Percentiles rank a stretch among this genome's conserved stretches.
Conservation (phyloP, 495 filamentous ascomycete genomes). For the Hypoxylon subgilvum region DNA sequence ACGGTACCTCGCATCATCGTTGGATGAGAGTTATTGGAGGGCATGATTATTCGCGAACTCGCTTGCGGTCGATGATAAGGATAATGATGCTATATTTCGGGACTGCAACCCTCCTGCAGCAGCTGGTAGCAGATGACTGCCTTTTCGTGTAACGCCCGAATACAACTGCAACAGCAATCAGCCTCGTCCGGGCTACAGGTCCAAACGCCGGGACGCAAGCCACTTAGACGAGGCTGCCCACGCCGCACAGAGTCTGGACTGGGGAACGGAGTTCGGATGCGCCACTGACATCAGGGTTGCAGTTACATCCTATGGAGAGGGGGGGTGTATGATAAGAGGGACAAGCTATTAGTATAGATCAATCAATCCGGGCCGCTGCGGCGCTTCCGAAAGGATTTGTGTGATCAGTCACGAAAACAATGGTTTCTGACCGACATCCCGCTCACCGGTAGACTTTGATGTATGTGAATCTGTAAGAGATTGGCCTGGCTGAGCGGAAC, state of each 20-base stretch:
- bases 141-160: conserved; percentile 28
- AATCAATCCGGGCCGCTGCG: conserved; percentile 27
- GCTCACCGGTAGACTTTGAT: conserved; percentile 33
- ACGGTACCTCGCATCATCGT: conserved; percentile 4
- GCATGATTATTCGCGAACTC: conserved; percentile 9
- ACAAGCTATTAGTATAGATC: too few relatives aligned
- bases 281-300: conserved; percentile 25
- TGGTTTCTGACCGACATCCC: conserved; percentile 26
- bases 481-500: conserved; percentile 25
- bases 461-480: conserved; percentile 30
- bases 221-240: conserved; percentile 23
- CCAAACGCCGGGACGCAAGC: conserved; percentile 15
- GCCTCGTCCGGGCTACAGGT: conserved; percentile 27
- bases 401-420: conserved; percentile 31
- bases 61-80: conserved; percentile 27
- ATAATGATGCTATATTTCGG: conserved; percentile 10
- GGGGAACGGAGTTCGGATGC: conserved; percentile 12
- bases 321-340: conserved; percentile 16
- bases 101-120: conserved; percentile 35
- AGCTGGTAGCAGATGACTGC: conserved; percentile 29
- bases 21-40: background rate
- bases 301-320: conserved; percentile 14
- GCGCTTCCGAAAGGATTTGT: conserved; percentile 32
- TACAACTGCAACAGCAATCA: conserved; percentile 18
- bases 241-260: conserved; percentile 11